Base-by-base conservation (phyloP, 495 filamentous ascomycete genomes). In the Cryomyces minteri region DNA sequence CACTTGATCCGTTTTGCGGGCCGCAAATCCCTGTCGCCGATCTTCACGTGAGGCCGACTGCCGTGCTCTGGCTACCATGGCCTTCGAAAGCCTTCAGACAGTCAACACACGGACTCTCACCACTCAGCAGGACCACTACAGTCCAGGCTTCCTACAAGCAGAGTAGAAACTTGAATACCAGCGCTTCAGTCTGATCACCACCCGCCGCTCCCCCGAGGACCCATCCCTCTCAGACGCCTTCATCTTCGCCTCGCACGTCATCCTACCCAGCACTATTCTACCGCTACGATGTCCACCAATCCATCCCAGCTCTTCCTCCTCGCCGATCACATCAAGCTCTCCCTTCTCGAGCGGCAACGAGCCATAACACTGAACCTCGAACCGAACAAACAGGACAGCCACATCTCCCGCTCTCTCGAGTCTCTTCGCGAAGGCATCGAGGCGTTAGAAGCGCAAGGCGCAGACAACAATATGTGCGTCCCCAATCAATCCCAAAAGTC, bases 321-420 rank as follows among this genome's bases (percentile, higher is more conserved):
- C 32, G 77, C 80, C 51, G 81, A 86, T 61, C 79, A 86, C 60
- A 74, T 86, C 67, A 81, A 84, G 55, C 69, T 84, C 41, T 82
- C 79, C 32, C 67, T 86, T 31, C 71, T 95, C 29, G 90, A 96
- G 59, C 78, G 88, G 41, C 82, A 94, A 65, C 80, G 88, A 39
- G 86, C 87, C n/a, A 51, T 58, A 10, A 80, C 79, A 1, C 71
- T 94, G n/a, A 78, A 84, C 46, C 76, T 94, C 31, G 78, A 86
- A 55, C 76, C 80, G 6, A 84, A 84, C 57, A 73, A 80, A 5
- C 84, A 93, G 62, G 86, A 92, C 68, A 80, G 80, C 31, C 82
- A 92, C 52, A 90, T 95, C 50, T 87, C 85, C 5, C 71, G 84
- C 39, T 94, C 87, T 7, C 71, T 98, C 37, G 83, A 92, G 31